Conservation (phyloP, 2,329 filamentous ascomycete species). For the Colletotrichum caudatum region DNA sequence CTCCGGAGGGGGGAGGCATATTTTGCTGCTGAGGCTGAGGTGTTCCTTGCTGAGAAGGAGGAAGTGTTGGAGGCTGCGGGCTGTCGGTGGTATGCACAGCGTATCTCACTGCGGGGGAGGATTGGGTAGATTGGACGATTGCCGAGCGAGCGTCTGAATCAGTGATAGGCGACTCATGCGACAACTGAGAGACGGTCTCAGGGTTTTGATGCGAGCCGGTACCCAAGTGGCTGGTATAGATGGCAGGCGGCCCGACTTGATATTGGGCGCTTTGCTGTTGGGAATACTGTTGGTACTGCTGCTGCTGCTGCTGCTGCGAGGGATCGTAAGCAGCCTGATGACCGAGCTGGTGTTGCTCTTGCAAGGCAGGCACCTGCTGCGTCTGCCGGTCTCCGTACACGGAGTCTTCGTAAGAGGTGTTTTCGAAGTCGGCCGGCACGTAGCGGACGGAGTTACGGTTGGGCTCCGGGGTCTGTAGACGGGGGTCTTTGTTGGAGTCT, state of each 20-base stretch:
- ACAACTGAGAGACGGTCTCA: conserved; percentile 72
- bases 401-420: conserved; percentile 61
- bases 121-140: conserved; percentile 58
- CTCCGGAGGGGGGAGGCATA: conserved; percentile 63
- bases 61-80: conserved; percentile 42
- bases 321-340: conserved; percentile 57
- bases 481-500: conserved; percentile 56
- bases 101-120: conserved; percentile 58
- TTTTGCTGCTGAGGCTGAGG: conserved; percentile 51
- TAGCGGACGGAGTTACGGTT: conserved; percentile 61
- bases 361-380: conserved; percentile 47
- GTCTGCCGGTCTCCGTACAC: conserved; percentile 57
- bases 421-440: conserved; percentile 59
- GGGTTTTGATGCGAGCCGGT: conserved; percentile 59
- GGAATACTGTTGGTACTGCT: conserved; percentile 51
- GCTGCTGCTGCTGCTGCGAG: conserved; percentile 47
- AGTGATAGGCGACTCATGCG: conserved; percentile 68
- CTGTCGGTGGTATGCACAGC: conserved; percentile 47
- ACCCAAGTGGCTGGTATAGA: conserved; percentile 52
- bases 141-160: conserved; percentile 61
- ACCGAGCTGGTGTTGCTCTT: conserved; percentile 52
- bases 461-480: conserved; percentile 55
- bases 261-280: conserved; percentile 45
- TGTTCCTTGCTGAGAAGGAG: conserved; percentile 46
- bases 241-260: conserved; percentile 51